Evolutionary conservation across 768 basidiomycete species (phyloP), one percentile per base, ranked within the genome.

Genomic region (Scleroderma bovista): DNA sequence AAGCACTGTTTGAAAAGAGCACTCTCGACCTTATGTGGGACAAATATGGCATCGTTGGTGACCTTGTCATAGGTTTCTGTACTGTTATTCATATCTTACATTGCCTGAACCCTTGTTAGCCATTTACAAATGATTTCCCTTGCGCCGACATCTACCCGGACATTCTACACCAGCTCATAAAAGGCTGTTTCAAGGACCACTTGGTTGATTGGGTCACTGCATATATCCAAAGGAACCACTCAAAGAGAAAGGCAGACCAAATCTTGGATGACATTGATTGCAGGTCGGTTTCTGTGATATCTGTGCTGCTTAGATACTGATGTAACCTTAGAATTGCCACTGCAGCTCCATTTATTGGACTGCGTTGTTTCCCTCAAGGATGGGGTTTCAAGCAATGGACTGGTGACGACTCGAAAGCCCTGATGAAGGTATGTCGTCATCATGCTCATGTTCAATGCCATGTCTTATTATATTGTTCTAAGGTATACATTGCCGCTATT

Each of bases 141-240:
- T 56, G 46, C 19, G 66, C 70, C 0, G 59, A 54, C 20, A 51
- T 54, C n/a, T 42, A 54, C 11, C 51, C 51, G 5, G 16, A 53
- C 37, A 31, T 49, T 32, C 43, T 49, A 1, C 71, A 74, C 51
- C 71, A 74, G 52, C 19, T 75, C 2, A 71, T 73, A 56, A 73
- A 73, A 50, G 70, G 72, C 6, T 62, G 59, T 0, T 74, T 73
- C 57, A 73, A 72, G 48, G 72, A 72, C 44, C 72, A 73, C 47
- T 52, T 73, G 9, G 71, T 74, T 1, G 46, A 46, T 7, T 74
- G 72, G 73, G 60, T 69, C 0, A n/a, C n/a, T n/a, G n/a, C n/a
- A n/a, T n/a, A n/a, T n/a, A n/a, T n/a, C n/a, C n/a, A n/a, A n/a
- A n/a, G n/a, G n/a, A n/a, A n/a, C n/a, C n/a, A n/a, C n/a, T n/a